Conservation (phyloP, 2,329 filamentous ascomycete genomes). For the Bipolaris bicolor region DNA sequence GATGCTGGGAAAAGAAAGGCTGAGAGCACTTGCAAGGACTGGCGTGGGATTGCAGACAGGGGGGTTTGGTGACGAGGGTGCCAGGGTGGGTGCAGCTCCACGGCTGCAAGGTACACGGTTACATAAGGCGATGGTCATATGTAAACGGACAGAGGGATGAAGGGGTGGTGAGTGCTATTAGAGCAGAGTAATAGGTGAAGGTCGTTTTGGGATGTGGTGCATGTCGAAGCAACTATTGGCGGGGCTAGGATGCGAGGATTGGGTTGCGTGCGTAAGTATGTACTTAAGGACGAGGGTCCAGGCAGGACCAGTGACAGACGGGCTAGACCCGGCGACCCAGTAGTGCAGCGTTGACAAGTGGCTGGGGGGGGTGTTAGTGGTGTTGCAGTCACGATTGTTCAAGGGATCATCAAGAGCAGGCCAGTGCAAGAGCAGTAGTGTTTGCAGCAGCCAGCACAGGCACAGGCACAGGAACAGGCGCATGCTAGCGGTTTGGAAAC, state of each 20-base stretch:
- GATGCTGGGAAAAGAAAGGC: background rate
- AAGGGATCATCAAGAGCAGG: background rate
- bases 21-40: too few relatives aligned
- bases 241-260: constrained; percentile 16
- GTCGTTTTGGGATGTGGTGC: constrained; percentile 15
- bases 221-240: constrained; percentile 20
- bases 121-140: too few relatives aligned
- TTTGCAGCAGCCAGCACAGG: background rate
- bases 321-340: background rate
- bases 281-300: constrained; percentile 8
- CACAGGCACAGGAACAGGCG: constrained; percentile 22
- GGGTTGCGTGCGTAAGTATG: constrained; percentile 5
- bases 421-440: background rate
- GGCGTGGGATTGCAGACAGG: constrained; percentile 2
- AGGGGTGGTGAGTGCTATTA: too few relatives aligned
- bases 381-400: background rate
- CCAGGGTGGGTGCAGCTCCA: constrained; percentile 14
- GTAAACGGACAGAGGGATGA: too few relatives aligned
- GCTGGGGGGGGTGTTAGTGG: background rate
- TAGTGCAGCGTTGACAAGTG: constrained; percentile 1
- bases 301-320: constrained; percentile 7
- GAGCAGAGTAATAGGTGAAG: background rate
- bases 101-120: constrained; percentile 20
- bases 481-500: constrained; percentile 14
- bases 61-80: constrained; percentile 10